A percentile compares a stretch with the other conserved stretches of the same genome.
Conservation (phyloP, 2,329 filamentous ascomycete genomes). For the Cercospora janseana region DNA sequence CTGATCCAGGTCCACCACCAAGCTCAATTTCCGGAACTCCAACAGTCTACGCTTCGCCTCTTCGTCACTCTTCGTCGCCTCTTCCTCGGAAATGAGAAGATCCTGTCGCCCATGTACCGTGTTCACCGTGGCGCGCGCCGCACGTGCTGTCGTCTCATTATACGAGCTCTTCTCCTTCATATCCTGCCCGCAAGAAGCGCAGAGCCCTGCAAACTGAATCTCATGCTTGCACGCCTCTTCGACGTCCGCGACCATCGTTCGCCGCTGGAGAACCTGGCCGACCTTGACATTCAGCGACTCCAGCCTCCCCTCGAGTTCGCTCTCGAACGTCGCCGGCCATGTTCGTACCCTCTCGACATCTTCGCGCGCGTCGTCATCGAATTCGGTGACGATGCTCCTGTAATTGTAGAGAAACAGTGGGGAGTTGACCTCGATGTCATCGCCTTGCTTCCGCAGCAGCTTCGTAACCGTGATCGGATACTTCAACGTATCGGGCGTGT, state of each 20-base stretch:
- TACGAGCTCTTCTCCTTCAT: conserved; percentile 82
- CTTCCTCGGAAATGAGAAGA: conserved; percentile 77
- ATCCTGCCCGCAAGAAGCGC: conserved; percentile 88
- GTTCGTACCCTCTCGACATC: conserved; percentile 58
- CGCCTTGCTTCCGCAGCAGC: conserved; percentile 72
- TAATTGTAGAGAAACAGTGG: conserved; percentile 85
- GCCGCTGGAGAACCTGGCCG: conserved; percentile 60
- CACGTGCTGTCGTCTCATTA: conserved; percentile 75
- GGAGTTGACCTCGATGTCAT: conserved; percentile 72
- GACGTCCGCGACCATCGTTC: conserved; percentile 65
- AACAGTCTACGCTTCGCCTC: conserved; percentile 82
- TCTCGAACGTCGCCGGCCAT: conserved; percentile 77
- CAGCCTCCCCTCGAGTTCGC: conserved; percentile 76
- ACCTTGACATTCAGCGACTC: conserved; percentile 70
- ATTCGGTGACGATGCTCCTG: conserved; percentile 67
- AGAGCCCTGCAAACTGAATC: conserved; percentile 86
- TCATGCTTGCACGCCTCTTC: conserved; percentile 91
- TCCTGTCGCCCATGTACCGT: conserved; percentile 90
- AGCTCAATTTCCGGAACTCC: conserved; percentile 75
- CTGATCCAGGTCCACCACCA: conserved; percentile 96
- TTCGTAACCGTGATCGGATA: conserved; percentile 93
- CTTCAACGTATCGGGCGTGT: conserved; percentile 59
- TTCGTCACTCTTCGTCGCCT: conserved; percentile 79
- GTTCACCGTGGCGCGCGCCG: conserved; percentile 84
- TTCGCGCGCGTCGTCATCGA: conserved; percentile 71